These are phyloP conservation scores for Amphibolis antarctica DNA, from an alignment of 106 monocot genomes.

Conservation along the genomic window DNA sequence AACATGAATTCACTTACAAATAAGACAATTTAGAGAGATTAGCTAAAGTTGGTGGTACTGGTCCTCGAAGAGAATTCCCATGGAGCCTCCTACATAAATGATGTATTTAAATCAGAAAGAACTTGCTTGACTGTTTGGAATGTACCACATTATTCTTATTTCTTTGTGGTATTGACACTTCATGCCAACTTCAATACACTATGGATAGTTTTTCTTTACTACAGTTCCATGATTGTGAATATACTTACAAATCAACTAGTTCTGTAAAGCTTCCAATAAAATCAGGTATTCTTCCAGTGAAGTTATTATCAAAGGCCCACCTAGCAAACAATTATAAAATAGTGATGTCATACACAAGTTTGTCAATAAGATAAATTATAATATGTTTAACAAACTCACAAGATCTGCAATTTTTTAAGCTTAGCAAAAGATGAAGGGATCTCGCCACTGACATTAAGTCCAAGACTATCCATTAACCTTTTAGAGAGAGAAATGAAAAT, in stretches of 20 bases:
- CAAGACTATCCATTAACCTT: too few relatives aligned
- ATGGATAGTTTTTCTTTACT: too few relatives aligned
- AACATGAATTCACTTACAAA: neutral
- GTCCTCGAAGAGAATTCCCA: slow-evolving; percentile 13
- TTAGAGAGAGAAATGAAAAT: too few relatives aligned
- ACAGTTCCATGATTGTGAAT: too few relatives aligned
- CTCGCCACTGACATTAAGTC: neutral
- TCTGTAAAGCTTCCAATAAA: slow-evolving; percentile 3
- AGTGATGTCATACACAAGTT: neutral
- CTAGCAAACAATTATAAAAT: neutral
- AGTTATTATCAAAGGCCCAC: neutral
- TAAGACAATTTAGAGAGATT: neutral
- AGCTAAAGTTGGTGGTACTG: slow-evolving; percentile 4
- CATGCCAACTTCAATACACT: too few relatives aligned
- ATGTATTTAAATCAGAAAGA: too few relatives aligned
- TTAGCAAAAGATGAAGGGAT: neutral
- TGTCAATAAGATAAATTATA: too few relatives aligned
- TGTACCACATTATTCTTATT: too few relatives aligned
- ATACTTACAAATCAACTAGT: neutral
- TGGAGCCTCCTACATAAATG: slow-evolving; percentile 8
- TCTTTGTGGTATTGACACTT: too few relatives aligned
- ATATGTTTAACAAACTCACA: neutral
- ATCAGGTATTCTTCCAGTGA: slow-evolving; percentile 4
- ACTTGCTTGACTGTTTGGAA: too few relatives aligned
- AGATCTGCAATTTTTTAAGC: neutral